phyloP scores from a whole-genome alignment of 1,284 basidiomycete genomes.

The Rhodotorula mucilaginosa region DNA sequence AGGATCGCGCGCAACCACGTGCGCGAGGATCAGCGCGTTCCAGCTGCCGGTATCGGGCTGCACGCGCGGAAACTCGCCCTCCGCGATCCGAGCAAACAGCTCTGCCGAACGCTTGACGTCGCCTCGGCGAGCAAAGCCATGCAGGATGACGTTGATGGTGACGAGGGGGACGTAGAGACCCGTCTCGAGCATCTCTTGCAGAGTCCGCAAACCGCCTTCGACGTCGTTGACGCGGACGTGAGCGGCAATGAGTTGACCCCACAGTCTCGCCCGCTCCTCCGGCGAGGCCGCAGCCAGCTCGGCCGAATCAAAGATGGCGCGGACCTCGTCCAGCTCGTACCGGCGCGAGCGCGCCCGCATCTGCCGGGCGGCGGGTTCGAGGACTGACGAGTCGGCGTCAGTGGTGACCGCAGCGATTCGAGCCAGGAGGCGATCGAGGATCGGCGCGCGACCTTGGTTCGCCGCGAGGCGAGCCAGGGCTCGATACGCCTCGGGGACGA shows the following conservation, averaged over 20 bases:
- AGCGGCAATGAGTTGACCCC: constrained; percentile 22
- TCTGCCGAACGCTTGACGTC: constrained; percentile 58
- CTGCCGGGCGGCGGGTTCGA: constrained; percentile 7
- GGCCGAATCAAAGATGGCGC: background rate
- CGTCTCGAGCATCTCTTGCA: constrained; percentile 12
- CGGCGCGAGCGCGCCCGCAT: constrained; percentile 8
- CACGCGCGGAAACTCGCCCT: constrained; percentile 55
- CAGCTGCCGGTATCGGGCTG: constrained; percentile 61
- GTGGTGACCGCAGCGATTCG: constrained; percentile 1
- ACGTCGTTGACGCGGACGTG: constrained; percentile 29
- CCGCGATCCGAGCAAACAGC: constrained; percentile 61
- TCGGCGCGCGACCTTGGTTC: constrained; percentile 6
- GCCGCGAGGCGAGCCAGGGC: constrained; percentile 22
- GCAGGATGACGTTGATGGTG: constrained; percentile 54
- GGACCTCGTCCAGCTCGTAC: constrained; percentile 8
- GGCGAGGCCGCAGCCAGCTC: background rate
- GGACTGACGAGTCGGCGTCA: background rate
- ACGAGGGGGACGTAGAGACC: constrained; percentile 9
- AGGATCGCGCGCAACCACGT: constrained; percentile 66
- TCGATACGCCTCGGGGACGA: constrained; percentile 7
- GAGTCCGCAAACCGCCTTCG: constrained; percentile 17
- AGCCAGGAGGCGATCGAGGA: constrained; percentile 6
- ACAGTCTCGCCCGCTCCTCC: constrained; percentile 23
- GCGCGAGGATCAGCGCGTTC: constrained; percentile 66
- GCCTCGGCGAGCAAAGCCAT: constrained; percentile 57